Base-by-base conservation (phyloP, 805 yeast genomes). In the Hanseniaspora lindneri region DNA sequence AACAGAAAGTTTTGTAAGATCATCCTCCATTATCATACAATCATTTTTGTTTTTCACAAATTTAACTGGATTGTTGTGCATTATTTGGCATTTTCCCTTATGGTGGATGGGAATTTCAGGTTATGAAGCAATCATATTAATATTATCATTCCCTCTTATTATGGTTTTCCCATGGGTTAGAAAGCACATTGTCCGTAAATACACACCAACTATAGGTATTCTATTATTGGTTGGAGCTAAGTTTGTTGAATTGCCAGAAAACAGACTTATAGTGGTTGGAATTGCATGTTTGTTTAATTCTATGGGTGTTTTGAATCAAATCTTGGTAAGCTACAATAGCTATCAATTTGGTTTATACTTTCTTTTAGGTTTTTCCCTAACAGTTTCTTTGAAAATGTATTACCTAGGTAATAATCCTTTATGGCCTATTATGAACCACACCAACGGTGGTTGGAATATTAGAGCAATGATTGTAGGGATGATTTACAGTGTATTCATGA, bases 61-160 rank as follows among this genome's bases (percentile, higher is more conserved):
- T 20, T 54, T 77, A 37, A 83, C 97, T 3, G 76, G 95, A 0
- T 68, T 92, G 51, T 81, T 86, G 39, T 73, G 92, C 50, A 79
- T 92, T 59, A 79, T 92, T 44, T 92, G 98, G 98, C 85, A 84
- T 67, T 92, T 92, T 72, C 98, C 98, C 10, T 70, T 92, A 53
- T 92, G 98, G 98, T 76, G 83, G 60, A 87, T 92, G 96, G 97
- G 96, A 6, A 81, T 92, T 39, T 83, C 95, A 1, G 98, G 98
- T 3, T 88, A 83, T 61, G 98, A 92, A 65, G 82, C 82, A 0
- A 73, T 78, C 2, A 69, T 85, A 41, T 59, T 76, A 6, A 66
- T 77, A 20, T 67, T 79, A 33, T 47, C 77, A 10, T 72, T 83
- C 3, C 86, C 95, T 1, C 51, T 79, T 13, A 35, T 83, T 2